Evolutionary conservation across 345 rosid species (phyloP), one percentile per base, ranked within the genome.

Genomic region (Brassica rapa): DNA sequence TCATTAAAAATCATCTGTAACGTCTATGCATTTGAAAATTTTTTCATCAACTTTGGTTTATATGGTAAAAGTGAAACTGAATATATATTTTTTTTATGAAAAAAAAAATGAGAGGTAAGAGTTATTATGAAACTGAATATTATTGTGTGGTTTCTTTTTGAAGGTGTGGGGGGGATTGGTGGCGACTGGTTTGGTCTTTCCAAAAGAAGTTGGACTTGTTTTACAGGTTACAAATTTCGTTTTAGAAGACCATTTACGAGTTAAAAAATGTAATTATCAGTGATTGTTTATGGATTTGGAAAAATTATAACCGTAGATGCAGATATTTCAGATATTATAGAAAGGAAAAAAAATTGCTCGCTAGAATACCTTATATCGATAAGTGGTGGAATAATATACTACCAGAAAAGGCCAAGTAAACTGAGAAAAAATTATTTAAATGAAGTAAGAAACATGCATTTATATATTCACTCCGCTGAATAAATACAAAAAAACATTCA

Each of bases 401-500:
- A 57, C 73, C 56, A 66, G 53, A 79, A 79, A 62, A 61, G 8
- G 71, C 66, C 70, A 79, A 73, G 70, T 61, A 68, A 29, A 68
- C 19, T 62, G 68, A n/a, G 56, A 61, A 60, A 72, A 32, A 46
- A 9, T 73, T 46, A 67, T 32, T 33, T 32, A 79, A 79, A 73
- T 33, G 78, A 79, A 67, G 46, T 68, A 33, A 68, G 25, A 73
- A 61, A 61, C 82, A 79, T 73, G 68, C 24, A 79, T 27, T 60
- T 62, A 79, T 73, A 61, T 10, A 69, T 60, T 79, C 73, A 32
- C 19, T 73, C 68, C 65, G 74, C 53, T 68, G 69, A 60, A 67
- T 61, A 23, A 68, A 73, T 68, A 79, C 78, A 73, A 68, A 73
- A 66, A 72, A 49, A 80, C 71, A 79, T 61, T 62, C 4, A 73